Conservation (phyloP, 2,329 filamentous ascomycete species). For the Bipolaris sorokiniana region DNA sequence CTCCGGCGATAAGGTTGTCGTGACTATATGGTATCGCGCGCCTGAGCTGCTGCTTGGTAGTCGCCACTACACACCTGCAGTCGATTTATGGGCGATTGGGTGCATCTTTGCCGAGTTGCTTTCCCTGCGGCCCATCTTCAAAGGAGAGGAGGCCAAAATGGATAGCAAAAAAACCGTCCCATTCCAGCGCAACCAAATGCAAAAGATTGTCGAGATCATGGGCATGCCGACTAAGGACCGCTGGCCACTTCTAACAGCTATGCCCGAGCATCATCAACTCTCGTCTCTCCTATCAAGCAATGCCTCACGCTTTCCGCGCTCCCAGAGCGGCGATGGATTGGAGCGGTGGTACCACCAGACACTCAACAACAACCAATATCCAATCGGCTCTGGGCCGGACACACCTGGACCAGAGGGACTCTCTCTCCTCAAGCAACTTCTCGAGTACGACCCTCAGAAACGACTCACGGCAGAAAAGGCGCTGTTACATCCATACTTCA, state of each 20-base stretch:
- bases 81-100: slow-evolving; percentile 96
- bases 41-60: slow-evolving; percentile 91
- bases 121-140: slow-evolving; percentile 91
- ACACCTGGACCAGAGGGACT: slow-evolving; percentile 70
- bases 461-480: slow-evolving; percentile 86
- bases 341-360: slow-evolving; percentile 69
- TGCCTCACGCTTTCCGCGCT: slow-evolving; percentile 56
- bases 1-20: slow-evolving; percentile 94
- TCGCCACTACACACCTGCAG: slow-evolving; percentile 94
- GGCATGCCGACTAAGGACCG: slow-evolving; percentile 85
- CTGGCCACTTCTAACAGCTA: slow-evolving; percentile 82
- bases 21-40: slow-evolving; percentile 98
- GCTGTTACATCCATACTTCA: slow-evolving; percentile 90
- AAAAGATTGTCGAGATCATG: slow-evolving; percentile 97
- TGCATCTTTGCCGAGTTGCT: slow-evolving; percentile 97
- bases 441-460: slow-evolving; percentile 92
- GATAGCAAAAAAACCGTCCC: slow-evolving; percentile 97
- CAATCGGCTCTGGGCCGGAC: slow-evolving; percentile 44
- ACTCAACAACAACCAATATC: slow-evolving; percentile 56
- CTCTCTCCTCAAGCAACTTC: slow-evolving; percentile 77
- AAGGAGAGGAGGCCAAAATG: slow-evolving; percentile 98
- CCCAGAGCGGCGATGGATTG: slow-evolving; percentile 58
- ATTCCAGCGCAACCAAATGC: slow-evolving; percentile 98
- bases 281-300: slow-evolving; percentile 56
- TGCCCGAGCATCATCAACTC: slow-evolving; percentile 85